These are phyloP conservation scores for Saccharomyces hybrid DNA, from an alignment of 1,139 yeast species.

Conservation along the genomic window DNA sequence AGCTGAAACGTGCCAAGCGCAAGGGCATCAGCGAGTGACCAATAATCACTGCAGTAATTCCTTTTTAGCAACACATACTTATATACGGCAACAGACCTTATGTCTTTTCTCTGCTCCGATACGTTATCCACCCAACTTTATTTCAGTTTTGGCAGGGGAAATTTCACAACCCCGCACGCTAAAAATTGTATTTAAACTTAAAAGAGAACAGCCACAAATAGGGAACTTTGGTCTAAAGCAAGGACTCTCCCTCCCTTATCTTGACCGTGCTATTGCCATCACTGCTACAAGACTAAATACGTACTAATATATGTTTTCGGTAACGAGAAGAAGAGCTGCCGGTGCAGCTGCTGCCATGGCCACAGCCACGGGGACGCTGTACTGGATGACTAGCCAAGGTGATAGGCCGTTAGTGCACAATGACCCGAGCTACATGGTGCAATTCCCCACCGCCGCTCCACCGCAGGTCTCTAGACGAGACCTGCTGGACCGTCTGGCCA, in stretches of 20 bases:
- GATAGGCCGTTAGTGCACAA: not conserved
- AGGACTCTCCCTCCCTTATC: not conserved
- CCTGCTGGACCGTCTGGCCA: constrained; percentile 34
- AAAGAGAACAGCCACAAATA: not conserved
- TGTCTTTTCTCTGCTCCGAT: not conserved
- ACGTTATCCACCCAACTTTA: not conserved
- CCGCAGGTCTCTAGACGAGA: constrained; percentile 35
- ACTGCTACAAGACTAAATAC: not conserved
- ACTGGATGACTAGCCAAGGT: not conserved
- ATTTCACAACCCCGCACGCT: not conserved
- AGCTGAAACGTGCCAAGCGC: constrained; percentile 66
- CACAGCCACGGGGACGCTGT: not conserved
- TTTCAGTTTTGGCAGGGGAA: not conserved
- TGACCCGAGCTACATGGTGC: constrained; percentile 1
- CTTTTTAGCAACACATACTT: not conserved
- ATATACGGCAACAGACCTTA: not conserved
- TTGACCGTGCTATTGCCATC: not conserved
- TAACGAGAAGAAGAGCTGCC: constrained; percentile 6
- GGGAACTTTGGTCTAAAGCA: not conserved
- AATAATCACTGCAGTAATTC: not conserved
- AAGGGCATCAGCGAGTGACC: constrained; percentile 25
- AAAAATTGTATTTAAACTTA: not conserved
- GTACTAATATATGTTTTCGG: not conserved
- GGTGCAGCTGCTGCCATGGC: constrained; percentile 13
- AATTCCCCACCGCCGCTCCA: constrained; percentile 14